Conservation (phyloP, 352 stramenopile genomes). For the Thraustotheca clavata region DNA sequence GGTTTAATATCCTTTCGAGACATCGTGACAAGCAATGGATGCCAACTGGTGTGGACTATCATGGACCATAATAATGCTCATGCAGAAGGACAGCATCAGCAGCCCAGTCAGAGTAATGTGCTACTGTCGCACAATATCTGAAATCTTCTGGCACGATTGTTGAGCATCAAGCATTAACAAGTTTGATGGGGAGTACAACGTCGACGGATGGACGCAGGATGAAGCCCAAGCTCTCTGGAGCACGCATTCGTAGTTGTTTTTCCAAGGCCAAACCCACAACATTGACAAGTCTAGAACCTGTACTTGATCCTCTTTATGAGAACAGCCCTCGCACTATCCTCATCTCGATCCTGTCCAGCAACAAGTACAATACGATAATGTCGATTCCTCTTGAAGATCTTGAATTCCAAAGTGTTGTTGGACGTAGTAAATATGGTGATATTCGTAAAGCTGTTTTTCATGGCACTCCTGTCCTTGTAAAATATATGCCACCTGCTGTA, state of each 20-base stretch:
- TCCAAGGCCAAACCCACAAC: not conserved
- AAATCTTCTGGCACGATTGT: not conserved
- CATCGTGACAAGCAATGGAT: too few relatives aligned
- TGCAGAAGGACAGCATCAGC: not conserved
- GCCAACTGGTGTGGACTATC: slow-evolving; percentile 9
- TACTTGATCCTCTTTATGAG: not conserved
- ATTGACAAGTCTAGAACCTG: not conserved
- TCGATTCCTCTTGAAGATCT: slow-evolving; percentile 14
- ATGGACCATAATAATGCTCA: not conserved
- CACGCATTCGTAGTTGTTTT: not conserved
- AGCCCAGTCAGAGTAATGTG: not conserved
- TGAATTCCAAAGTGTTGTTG: not conserved
- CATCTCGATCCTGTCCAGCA: not conserved
- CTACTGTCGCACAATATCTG: not conserved
- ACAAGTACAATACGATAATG: not conserved
- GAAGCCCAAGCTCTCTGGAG: not conserved
- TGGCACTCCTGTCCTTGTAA: slow-evolving; percentile 63
- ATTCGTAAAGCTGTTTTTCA: slow-evolving; percentile 61
- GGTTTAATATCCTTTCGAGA: too few relatives aligned
- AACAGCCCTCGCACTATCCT: not conserved
- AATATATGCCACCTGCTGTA: slow-evolving; percentile 52
- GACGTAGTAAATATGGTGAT: slow-evolving; percentile 36
- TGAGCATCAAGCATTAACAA: not conserved
- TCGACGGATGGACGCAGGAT: not conserved
- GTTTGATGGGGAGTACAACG: not conserved